Evolutionary conservation across 2,329 filamentous ascomycete species (phyloP), one percentile per base, ranked within the genome.

Genomic region (Escovopsis sp.): DNA sequence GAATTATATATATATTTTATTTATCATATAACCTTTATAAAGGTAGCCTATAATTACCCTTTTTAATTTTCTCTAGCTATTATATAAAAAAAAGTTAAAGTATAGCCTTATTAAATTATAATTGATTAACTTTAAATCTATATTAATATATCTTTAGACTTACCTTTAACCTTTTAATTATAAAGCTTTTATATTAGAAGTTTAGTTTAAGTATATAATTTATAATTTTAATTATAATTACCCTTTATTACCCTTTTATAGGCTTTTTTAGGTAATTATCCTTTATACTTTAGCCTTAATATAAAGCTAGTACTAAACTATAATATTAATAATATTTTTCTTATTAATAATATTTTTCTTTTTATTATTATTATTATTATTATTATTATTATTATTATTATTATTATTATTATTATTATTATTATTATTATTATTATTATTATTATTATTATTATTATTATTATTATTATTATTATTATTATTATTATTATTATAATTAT

Each of bases 71-170:
- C n/a, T n/a, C n/a, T n/a, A n/a, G n/a, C 8, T 9, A 13, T 32
- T 32, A 9, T 9, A 32, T 8, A 9, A n/a, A n/a, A n/a, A n/a
- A n/a, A 8, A 9, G 8, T 32, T 32, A 9, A 9, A 32, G 8
- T 32, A 10, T 13, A 13, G 9, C 15, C 9, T 35, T 10, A 7
- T 35, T 13, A 10, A 10, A 13, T 10, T 35, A 13, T 34, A 16
- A 16, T 40, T n/a, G n/a, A n/a, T n/a, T n/a, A n/a, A n/a, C 27
- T 35, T 34, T 35, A 35, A 35, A 40, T 40, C 24, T 35, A 40
- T 40, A 12, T 35, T 14, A 24, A 25, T 35, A n/a, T 35, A 35
- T 10, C 7, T 35, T 10, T 7, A 13, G 9, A 25, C 6, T 27
- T 35, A 20, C 35, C 9, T 29, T 34, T 20, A 20, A 20, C 35